Conservation (phyloP, 768 basidiomycete genomes). For the Clavaria fumosa region DNA sequence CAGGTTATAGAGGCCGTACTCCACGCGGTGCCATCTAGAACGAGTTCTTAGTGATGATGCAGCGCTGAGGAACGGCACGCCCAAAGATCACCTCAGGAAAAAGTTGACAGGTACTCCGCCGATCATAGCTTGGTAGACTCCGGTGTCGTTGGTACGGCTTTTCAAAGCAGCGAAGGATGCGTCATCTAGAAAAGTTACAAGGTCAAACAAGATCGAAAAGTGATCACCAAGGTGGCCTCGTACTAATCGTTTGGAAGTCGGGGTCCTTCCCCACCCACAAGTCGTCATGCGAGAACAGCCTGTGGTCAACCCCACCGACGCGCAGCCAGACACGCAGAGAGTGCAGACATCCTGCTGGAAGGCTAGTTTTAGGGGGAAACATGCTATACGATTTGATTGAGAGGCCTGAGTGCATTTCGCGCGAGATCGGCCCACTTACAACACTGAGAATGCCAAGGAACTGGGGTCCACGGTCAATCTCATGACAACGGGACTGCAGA, state of each 20-base stretch:
- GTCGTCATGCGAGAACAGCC: conserved; percentile 47
- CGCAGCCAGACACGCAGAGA: conserved; percentile 52
- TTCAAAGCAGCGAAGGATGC: conserved; percentile 40
- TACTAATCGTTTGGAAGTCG: conserved; percentile 45
- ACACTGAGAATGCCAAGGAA: conserved; percentile 41
- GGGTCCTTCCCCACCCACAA: conserved; percentile 54
- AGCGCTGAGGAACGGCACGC: no score
- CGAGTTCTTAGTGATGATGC: no score
- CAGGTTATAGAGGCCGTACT: conserved; percentile 29
- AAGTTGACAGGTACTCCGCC: conserved; percentile 44
- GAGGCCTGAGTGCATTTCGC: not conserved
- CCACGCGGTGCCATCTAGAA: conserved; percentile 34
- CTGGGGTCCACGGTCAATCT: conserved; percentile 38
- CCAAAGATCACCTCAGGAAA: conserved; percentile 39
- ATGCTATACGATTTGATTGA: conserved; percentile 28
- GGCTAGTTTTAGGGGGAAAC: conserved; percentile 42
- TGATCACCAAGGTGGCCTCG: no score
- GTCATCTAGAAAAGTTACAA: conserved; percentile 37
- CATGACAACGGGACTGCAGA: conserved; percentile 33
- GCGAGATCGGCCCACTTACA: conserved; percentile 25
- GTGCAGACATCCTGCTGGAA: conserved; percentile 39
- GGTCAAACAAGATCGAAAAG: no score
- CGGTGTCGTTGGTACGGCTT: conserved; percentile 25
- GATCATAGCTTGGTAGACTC: conserved; percentile 39
- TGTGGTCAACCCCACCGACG: conserved; percentile 40